Evolutionary conservation across 768 basidiomycete genomes (phyloP), one percentile per base, ranked within the genome.

Genomic region (Russula lepida): DNA sequence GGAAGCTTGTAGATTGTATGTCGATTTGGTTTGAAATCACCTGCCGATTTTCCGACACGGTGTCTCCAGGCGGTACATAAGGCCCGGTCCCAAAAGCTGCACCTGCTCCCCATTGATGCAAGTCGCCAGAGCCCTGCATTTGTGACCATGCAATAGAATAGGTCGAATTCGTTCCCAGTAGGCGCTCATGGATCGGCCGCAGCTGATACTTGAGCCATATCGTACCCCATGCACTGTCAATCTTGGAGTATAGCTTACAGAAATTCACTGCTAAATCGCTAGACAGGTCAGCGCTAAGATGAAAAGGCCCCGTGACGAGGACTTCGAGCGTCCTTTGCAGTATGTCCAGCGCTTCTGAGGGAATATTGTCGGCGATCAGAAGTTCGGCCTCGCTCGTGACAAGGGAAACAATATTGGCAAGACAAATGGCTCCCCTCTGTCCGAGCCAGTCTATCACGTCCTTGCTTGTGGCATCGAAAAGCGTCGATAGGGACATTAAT

Each of bases 201-300:
- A 53, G 25, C 35, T 53, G 21, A 35, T 53, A 53, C 51, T 25
- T 53, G 35, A 53, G 51, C 51, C 51, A 53, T 17, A 53, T 53
- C 15, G 51, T 53, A 19, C 33, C 35, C 51, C 51, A 53, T 15
- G 35, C 23, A 19, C 27, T 23, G 25, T 53, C 51, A 37, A 53
- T 8, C 23, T 53, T 53, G 33, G 51, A 53, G 51, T 53, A 53
- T 25, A 53, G 51, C 51, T 53, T 23, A 27, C 51, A 53, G 17
- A 53, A 53, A 13, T 25, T 23, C 35, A 53, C 33, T 3, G 21
- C 35, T 25, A 53, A 25, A 35, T 37, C 35, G 17, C n/a, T 25
- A 8, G 25, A 48, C 6, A 27, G 13, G 33, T 15, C 33, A 6
- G 23, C 6, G 15, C 33, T 15, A 7, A 15, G 35, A 53, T 53